Conservation (phyloP, 495 filamentous ascomycete species). For the Penicillium dipodomyicola region DNA sequence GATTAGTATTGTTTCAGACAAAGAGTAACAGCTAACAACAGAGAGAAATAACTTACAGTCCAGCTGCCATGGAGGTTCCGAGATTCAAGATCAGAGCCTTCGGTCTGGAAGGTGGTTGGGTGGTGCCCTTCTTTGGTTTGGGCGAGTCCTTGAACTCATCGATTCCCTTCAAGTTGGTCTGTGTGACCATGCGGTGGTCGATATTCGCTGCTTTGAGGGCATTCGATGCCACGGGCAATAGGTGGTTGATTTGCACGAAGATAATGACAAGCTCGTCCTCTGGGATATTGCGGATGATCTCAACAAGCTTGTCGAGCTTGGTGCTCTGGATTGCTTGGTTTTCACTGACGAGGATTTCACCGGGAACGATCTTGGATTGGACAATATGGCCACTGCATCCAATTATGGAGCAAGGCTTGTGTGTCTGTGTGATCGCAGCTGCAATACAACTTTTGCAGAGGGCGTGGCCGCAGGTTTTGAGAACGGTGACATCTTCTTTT, state of each 20-base stretch:
- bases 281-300: constrained; percentile 43
- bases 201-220: constrained; percentile 35
- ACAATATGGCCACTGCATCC: constrained; percentile 34
- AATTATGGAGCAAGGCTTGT: constrained; percentile 25
- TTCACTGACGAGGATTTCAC: constrained; percentile 32
- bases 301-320: constrained; percentile 49
- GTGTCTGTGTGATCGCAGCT: not conserved
- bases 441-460: constrained; percentile 42
- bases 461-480: constrained; percentile 52
- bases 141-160: constrained; percentile 10
- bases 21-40: not conserved
- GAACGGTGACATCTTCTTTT: constrained; percentile 28
- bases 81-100: constrained; percentile 68
- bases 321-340: constrained; percentile 35
- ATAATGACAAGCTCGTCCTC: constrained; percentile 48
- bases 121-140: not conserved
- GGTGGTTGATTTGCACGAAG: constrained; percentile 51
- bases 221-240: constrained; percentile 35
- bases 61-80: constrained; percentile 61
- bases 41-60: constrained; percentile 52
- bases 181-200: constrained; percentile 19
- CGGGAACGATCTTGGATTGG: constrained; percentile 35
- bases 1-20: not conserved
- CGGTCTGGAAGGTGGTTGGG: not conserved
- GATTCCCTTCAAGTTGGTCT: constrained; percentile 4